phyloP scores from a whole-genome alignment of 768 basidiomycete genomes.

The Serendipita vermifera region DNA sequence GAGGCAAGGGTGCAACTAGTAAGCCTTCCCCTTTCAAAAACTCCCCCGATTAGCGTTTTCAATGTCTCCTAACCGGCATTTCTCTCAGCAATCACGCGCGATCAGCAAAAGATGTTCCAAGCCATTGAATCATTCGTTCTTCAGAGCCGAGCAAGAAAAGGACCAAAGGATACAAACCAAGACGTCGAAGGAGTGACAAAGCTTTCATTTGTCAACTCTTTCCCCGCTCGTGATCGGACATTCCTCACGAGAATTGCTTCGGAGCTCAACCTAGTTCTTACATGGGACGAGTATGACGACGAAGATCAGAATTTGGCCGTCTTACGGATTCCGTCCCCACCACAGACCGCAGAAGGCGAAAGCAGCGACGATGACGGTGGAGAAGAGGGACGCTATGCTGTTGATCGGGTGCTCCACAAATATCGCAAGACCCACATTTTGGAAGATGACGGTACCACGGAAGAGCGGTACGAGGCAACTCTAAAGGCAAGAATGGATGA shows the following conservation, averaged over 20 bases:
- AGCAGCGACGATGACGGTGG: conserved; percentile 39
- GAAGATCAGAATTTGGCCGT: conserved; percentile 67
- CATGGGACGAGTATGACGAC: conserved; percentile 93
- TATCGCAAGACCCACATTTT: conserved; percentile 73
- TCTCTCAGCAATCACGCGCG: conserved; percentile 46
- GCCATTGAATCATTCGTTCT: conserved; percentile 65
- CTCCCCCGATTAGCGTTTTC: background rate
- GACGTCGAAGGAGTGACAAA: conserved; percentile 23
- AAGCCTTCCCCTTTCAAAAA: background rate
- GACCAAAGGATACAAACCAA: conserved; percentile 12
- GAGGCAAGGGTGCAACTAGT: conserved; percentile 36
- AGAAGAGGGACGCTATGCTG: conserved; percentile 55
- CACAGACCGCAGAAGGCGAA: conserved; percentile 20
- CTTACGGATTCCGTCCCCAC: conserved; percentile 43
- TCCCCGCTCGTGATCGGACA: conserved; percentile 64
- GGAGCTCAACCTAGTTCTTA: conserved; percentile 60
- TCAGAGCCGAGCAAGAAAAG: conserved; percentile 10
- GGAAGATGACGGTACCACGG: conserved; percentile 64
- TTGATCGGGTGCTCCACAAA: conserved; percentile 73
- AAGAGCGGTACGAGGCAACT: conserved; percentile 59
- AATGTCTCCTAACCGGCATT: background rate
- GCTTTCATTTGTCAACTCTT: conserved; percentile 61
- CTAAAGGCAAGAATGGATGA: conserved; percentile 75
- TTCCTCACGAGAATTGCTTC: conserved; percentile 68
- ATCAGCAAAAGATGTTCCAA: conserved; percentile 69